Evolutionary conservation across 78 protist genomes (phyloP).

Genomic region (Dictyostelium citrinum): DNA sequence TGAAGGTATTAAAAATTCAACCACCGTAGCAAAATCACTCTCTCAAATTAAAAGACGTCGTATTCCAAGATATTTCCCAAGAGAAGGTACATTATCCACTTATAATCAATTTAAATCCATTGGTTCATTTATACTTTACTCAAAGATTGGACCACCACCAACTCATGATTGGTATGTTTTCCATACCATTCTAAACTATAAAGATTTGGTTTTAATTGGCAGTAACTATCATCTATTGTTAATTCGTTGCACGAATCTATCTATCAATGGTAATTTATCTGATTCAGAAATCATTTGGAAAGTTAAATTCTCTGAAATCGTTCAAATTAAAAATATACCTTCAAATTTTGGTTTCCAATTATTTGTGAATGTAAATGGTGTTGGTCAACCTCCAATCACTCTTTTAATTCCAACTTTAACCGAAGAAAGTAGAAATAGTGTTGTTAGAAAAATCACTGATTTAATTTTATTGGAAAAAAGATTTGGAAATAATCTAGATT

Average conservation of each 20-base stretch:
- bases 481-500: constrained; percentile 20
- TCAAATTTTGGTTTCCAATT: neutral
- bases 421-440: constrained; percentile 22
- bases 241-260: neutral
- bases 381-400: neutral
- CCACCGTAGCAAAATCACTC: constrained; percentile 63
- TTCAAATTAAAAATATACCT: neutral
- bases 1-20: constrained; percentile 82
- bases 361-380: neutral
- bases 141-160: constrained; percentile 48
- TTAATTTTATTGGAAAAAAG: neutral
- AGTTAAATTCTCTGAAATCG: constrained; percentile 40
- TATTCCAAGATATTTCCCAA: constrained; percentile 64
- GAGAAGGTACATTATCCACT: constrained; percentile 33
- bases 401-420: constrained; percentile 9
- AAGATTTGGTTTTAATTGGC: neutral
- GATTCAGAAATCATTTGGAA: constrained; percentile 46
- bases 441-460: constrained; percentile 26
- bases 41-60: constrained; percentile 23
- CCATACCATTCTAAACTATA: constrained; percentile 3
- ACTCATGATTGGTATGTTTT: constrained; percentile 36
- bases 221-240: constrained; percentile 15
- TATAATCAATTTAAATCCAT: constrained; percentile 29
- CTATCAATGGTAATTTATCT: neutral
- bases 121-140: constrained; percentile 34